A percentile compares a stretch with the other conserved stretches of the same genome.
Evolutionary conservation across 306 rosid genomes (phyloP).

Genomic region (Macrotyloma uniflorum): DNA sequence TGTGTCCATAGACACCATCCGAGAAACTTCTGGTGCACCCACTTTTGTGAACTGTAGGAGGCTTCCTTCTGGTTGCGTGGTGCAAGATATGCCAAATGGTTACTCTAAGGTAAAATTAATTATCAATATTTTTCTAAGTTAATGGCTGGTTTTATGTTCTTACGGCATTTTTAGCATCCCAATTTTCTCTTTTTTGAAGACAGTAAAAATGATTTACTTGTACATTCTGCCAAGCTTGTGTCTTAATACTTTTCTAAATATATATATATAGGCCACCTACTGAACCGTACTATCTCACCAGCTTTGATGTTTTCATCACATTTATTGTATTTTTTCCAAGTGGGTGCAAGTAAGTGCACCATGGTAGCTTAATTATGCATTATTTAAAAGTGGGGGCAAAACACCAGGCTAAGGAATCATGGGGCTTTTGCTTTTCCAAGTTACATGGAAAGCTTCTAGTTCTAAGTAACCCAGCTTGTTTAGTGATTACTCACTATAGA

Average conservation of each 20-base stretch:
- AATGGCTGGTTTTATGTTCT: neutral
- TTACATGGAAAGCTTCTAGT: slow-evolving; percentile 48
- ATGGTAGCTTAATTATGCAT: slow-evolving; percentile 36
- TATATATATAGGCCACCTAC: neutral
- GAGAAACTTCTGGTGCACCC: slow-evolving; percentile 61
- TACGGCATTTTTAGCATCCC: slow-evolving; percentile 29
- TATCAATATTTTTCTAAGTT: neutral
- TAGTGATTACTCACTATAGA: slow-evolving; percentile 57
- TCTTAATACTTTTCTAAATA: slow-evolving; percentile 16
- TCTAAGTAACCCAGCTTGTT: slow-evolving; percentile 44
- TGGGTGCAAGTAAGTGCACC: slow-evolving; percentile 51
- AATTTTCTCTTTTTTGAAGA: slow-evolving; percentile 27
- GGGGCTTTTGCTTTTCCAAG: slow-evolving; percentile 62
- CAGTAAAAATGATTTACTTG: slow-evolving; percentile 35
- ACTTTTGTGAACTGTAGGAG: slow-evolving; percentile 66
- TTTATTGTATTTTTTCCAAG: slow-evolving; percentile 41
- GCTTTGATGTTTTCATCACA: slow-evolving; percentile 37
- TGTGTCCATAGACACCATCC: slow-evolving; percentile 67
- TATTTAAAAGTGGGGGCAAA: slow-evolving; percentile 39
- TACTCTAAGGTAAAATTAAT: slow-evolving; percentile 72
- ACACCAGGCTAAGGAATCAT: slow-evolving; percentile 52
- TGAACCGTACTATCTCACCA: slow-evolving; percentile 12
- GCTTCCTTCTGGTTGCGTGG: slow-evolving; percentile 92
- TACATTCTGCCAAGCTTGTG: slow-evolving; percentile 21
- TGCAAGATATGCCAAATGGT: slow-evolving; percentile 94